Evolutionary conservation across 495 filamentous ascomycete genomes (phyloP).

Genomic region (Penicillium cataractarum): DNA sequence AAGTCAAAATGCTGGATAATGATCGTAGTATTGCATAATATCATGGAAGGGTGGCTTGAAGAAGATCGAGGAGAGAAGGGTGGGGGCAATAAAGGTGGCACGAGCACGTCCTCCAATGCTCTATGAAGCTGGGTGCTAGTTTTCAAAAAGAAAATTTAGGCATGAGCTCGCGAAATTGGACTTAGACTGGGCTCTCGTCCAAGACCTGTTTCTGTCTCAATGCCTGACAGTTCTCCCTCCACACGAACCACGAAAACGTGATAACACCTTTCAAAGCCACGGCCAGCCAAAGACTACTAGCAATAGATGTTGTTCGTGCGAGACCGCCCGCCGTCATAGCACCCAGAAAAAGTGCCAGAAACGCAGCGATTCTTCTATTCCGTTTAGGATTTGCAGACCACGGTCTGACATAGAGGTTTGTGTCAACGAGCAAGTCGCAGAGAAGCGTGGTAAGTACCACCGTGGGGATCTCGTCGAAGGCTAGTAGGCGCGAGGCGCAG

Average conservation of each 20-base stretch:
- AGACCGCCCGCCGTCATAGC: constrained; percentile 45
- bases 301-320: constrained; percentile 33
- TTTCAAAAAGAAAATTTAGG: no score
- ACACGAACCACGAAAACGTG: constrained; percentile 37
- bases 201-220: constrained; percentile 2
- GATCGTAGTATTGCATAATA: no score
- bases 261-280: constrained; percentile 40
- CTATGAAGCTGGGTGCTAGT: no score
- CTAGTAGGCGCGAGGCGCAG: constrained; percentile 59
- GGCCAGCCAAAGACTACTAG: constrained; percentile 43
- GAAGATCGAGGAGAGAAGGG: no score
- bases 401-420: constrained; percentile 27
- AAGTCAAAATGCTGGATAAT: no score
- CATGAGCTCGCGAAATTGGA: no score
- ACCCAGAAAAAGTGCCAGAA: constrained; percentile 40
- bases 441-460: constrained; percentile 70
- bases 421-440: constrained; percentile 57
- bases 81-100: no score
- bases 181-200: background rate
- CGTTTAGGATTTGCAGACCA: constrained; percentile 36
- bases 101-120: no score
- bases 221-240: constrained; percentile 19
- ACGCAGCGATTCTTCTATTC: constrained; percentile 38
- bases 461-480: constrained; percentile 69
- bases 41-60: no score